Base-by-base conservation (phyloP, 257 asterid species). In the Solanum arcanum region DNA sequence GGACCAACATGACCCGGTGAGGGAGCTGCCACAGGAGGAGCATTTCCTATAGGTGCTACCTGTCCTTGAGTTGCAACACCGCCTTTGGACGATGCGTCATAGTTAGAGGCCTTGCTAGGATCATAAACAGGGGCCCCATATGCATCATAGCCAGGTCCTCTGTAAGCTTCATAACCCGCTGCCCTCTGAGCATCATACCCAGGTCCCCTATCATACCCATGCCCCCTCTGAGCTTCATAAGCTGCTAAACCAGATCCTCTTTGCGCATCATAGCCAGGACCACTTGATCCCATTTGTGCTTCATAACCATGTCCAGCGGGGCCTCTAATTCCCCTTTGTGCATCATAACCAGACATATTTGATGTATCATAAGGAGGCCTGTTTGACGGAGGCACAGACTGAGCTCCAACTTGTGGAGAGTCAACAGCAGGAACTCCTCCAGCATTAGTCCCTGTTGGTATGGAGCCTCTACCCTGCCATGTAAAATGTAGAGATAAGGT, bases 11-110 rank as follows among this genome's bases (percentile, higher is more conserved):
- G 90, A 75, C 88, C 64, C 59, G 91, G 89, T 7, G 93, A 94
- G 27, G 93, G 73, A 74, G 94, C 87, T 56, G 93, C 90, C 11
- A 87, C 90, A 88, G 91, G 91, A 69, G 90, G 86, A 27, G 86
- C 75, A 88, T 89, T 92, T 31, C 89, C 89, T 33, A 60, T 15
- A 46, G 91, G 81, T 90, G 91, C 91, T 27, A 83, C 91, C 87
- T 85, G 98, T 62, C 94, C 98, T 88, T 92, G 96, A 86, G 94
- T 90, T 68, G 93, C 94, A 33, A 83, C 90, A 87, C 87, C 42
- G 14, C 90, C 92, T 90, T 93, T 90, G 31, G 95, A 86, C 20
- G 92, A 85, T 33, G 89, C 87, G 70, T 91, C 93, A 23, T 90
- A 94, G 87, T 90, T 85, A 41, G 88, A 69, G 8, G 75, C 88